A percentile compares a stretch with the other conserved stretches of the same genome.
Conservation (phyloP, 1,284 basidiomycete species). For the Flammula alnicola region DNA sequence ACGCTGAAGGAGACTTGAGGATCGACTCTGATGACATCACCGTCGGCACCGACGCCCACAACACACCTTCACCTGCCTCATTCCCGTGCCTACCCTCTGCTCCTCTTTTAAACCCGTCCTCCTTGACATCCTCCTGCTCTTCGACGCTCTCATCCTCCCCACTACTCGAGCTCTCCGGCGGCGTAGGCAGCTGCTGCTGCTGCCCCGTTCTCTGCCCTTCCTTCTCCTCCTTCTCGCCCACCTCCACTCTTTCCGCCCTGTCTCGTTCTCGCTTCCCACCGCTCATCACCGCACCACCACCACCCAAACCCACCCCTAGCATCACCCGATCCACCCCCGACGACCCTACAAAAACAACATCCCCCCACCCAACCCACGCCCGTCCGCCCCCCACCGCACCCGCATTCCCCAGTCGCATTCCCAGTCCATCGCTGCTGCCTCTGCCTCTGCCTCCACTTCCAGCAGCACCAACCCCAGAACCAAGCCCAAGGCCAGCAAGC, state of each 20-base stretch:
- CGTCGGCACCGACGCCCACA: too few species aligned
- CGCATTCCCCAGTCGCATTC: not conserved
- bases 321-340: not conserved
- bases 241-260: not conserved
- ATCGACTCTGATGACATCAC: too few species aligned
- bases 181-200: constrained; percentile 13
- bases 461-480: constrained; percentile 5
- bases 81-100: not conserved
- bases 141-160: not conserved
- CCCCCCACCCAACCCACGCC: constrained; percentile 9
- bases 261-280: not conserved
- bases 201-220: too few species aligned
- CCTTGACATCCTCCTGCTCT: not conserved
- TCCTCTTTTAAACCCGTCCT: not conserved
- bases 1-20: too few species aligned
- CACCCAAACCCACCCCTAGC: not conserved
- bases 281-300: not conserved
- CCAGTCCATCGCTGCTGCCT: constrained; percentile 3
- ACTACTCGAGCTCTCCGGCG: constrained; percentile 12
- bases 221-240: not conserved
- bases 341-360: constrained; percentile 1
- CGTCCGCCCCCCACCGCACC: not conserved
- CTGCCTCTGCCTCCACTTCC: too few species aligned
- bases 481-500: not conserved
- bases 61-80: too few species aligned